phyloP scores from a whole-genome alignment of 371 early-diverging fungal species.

The Umbelopsis sp. region DNA sequence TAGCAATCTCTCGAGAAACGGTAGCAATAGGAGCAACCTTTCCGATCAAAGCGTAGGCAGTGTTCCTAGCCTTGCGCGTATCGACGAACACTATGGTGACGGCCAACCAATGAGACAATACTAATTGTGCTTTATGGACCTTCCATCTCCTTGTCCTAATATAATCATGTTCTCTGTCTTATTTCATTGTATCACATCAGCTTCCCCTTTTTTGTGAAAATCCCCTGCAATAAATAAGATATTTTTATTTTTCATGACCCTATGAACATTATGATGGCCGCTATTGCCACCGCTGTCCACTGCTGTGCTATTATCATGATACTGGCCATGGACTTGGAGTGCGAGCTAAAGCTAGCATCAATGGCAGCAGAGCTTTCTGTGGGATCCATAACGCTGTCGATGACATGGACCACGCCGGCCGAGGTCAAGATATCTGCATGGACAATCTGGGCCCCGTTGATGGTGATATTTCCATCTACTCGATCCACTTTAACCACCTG shows the following conservation, averaged over 20 bases:
- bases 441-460: slow-evolving; percentile 18
- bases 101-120: slow-evolving; percentile 10
- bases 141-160: not conserved
- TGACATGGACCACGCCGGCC: slow-evolving; percentile 28
- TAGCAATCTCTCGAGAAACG: slow-evolving; percentile 13
- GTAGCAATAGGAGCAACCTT: slow-evolving; percentile 5
- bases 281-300: not conserved
- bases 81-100: slow-evolving; percentile 21
- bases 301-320: not conserved
- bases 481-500: not conserved
- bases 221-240: not conserved
- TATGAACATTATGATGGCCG: not conserved
- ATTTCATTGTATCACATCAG: not conserved
- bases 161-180: not conserved
- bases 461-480: not conserved
- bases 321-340: not conserved
- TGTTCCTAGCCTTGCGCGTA: slow-evolving; percentile 27
- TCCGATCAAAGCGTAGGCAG: slow-evolving; percentile 15
- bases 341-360: not conserved
- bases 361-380: not conserved
- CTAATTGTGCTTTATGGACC: not conserved
- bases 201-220: not conserved
- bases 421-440: slow-evolving; percentile 28
- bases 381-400: slow-evolving; percentile 25
- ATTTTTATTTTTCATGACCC: not conserved